Percentiles rank a stretch among this genome's conserved stretches.
Conservation (phyloP, 2,329 filamentous ascomycete species). For the Triangularia verruculosa region DNA sequence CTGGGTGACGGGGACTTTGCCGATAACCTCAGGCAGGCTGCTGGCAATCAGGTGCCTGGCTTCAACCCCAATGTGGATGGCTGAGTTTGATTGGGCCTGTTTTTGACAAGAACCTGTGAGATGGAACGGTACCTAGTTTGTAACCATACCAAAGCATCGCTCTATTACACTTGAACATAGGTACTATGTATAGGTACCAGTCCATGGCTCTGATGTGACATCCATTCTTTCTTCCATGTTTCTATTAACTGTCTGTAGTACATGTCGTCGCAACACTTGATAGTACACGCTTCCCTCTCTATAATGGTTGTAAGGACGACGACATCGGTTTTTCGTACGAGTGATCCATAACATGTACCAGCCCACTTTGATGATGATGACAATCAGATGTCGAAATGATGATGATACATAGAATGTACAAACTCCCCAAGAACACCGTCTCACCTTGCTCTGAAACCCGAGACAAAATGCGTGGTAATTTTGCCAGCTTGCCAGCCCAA, state of each 20-base stretch:
- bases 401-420: background rate
- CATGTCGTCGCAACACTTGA: background rate
- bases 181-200: no score
- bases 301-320: background rate
- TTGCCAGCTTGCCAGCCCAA: background rate
- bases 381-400: background rate
- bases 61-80: background rate
- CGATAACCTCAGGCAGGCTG: background rate
- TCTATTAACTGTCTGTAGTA: no score
- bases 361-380: background rate
- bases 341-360: background rate
- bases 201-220: no score
- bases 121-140: no score
- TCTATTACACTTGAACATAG: no score
- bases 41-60: background rate
- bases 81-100: no score
- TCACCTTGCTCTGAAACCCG: background rate
- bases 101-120: no score
- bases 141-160: no score
- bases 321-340: background rate
- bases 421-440: background rate
- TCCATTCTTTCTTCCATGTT: no score
- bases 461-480: background rate
- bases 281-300: background rate
- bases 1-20: constrained; percentile 6